Evolutionary conservation across 345 rosid species (phyloP), one percentile per base, ranked within the genome.

Genomic region (Eutrema heterophyllum): DNA sequence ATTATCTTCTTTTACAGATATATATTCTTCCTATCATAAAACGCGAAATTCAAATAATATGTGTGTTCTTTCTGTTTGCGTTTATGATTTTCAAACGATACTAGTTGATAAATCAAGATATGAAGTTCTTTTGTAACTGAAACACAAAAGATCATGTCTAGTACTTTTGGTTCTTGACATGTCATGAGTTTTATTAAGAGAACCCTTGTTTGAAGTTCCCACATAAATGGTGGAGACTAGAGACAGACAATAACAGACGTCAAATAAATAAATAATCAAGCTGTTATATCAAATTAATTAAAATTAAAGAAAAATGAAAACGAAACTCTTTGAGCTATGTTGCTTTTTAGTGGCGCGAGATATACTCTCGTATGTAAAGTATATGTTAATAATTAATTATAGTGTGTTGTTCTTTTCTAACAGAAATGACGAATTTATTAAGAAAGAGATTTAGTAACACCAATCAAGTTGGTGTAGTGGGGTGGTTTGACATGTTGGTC

Each of bases 341-440:
- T 46, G 72, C 72, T 75, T 68, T 75, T 68, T 60, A 67, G 62
- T 67, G 73, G 73, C 78, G 78, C 67, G 78, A 74, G 73, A 67
- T 21, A 73, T 46, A 55, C 71, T 10, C 18, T 74, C 38, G 36
- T 58, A 64, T 50, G 41, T 35, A 73, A 73, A 64, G 55, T 45
- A 55, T 36, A 29, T 39, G 54, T 38, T 52, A 52, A 35, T 32
- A 21, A 39, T 49, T 38, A 12, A 50, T 30, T 64, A 69, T 21
- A 57, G 13, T 54, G 32, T 7, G 24, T 12, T 40, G 27, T 58
- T 18, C 18, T 45, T 45, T 18, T 3, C 21, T 44, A 46, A 21
- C 66, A 45, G 13, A 70, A 35, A 46, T 1, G 36, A 48, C 26
- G 49, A 48, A 71, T 35, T 13, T 57, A 70, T 45, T 45, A 41